A percentile compares a stretch with the other conserved stretches of the same genome.
Evolutionary conservation across 192 early-diverging fungal genomes (phyloP).

Genomic region (Geranomyces michiganensis): DNA sequence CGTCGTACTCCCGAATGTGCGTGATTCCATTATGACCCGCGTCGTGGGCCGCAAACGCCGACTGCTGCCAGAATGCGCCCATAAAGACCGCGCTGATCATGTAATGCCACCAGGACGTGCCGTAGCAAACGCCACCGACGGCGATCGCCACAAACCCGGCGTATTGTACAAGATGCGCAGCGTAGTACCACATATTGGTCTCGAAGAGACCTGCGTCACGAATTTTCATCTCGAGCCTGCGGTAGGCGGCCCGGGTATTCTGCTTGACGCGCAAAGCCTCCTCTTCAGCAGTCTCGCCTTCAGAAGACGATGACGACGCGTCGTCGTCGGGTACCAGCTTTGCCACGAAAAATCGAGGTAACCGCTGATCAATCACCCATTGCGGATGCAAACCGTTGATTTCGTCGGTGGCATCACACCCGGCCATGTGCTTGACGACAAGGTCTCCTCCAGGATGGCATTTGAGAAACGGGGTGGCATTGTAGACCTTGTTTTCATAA

Average conservation of each 20-base stretch:
- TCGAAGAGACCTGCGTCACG: slow-evolving; percentile 65
- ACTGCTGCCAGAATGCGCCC: slow-evolving; percentile 67
- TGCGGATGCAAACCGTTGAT: slow-evolving; percentile 83
- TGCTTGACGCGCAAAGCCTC: slow-evolving; percentile 6
- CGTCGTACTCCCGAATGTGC: slow-evolving; percentile 72
- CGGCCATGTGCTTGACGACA: slow-evolving; percentile 85
- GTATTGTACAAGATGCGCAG: slow-evolving; percentile 18
- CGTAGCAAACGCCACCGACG: background rate
- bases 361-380: slow-evolving; percentile 71
- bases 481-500: slow-evolving; percentile 85
- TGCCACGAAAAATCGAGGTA: slow-evolving; percentile 83
- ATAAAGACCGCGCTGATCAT: slow-evolving; percentile 8
- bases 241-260: slow-evolving; percentile 55
- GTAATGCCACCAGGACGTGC: slow-evolving; percentile 17
- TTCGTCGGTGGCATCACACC: slow-evolving; percentile 85
- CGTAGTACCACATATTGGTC: slow-evolving; percentile 60
- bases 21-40: slow-evolving; percentile 92
- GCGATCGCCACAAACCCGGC: background rate
- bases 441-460: slow-evolving; percentile 91
- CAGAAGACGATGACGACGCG: background rate
- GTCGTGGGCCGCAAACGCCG: slow-evolving; percentile 93
- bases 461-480: slow-evolving; percentile 69
- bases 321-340: slow-evolving; percentile 50
- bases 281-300: slow-evolving; percentile 9
- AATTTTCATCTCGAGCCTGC: slow-evolving; percentile 68